Conservation (phyloP, 441 rosid genomes). For the Pelargonium exstipulatum region DNA sequence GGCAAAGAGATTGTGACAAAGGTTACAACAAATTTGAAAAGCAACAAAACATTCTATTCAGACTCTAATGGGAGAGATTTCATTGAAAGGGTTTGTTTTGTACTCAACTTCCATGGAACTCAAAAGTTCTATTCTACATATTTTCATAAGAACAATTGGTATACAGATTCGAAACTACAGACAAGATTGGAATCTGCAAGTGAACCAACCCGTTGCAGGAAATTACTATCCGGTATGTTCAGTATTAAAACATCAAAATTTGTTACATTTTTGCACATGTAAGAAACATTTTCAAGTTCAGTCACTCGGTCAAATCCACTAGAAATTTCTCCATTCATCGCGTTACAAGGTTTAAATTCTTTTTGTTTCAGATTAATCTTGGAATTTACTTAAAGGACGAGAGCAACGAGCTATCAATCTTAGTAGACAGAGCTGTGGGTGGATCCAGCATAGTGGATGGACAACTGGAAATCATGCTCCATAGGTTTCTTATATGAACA, state of each 20-base stretch:
- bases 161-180: conserved; percentile 90
- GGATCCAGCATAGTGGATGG: conserved; percentile 91
- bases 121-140: neutral
- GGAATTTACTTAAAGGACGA: conserved; percentile 78
- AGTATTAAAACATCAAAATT: neutral
- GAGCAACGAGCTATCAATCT: conserved; percentile 67
- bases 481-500: conserved; percentile 45
- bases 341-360: conserved; percentile 8
- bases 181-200: conserved; percentile 89
- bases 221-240: conserved; percentile 91
- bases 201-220: conserved; percentile 89
- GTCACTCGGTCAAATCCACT: too few relatives aligned
- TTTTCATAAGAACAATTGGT: conserved; percentile 6
- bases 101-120: conserved; percentile 2
- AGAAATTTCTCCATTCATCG: too few relatives aligned
- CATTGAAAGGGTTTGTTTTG: conserved; percentile 68
- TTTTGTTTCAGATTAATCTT: conserved; percentile 63
- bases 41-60: conserved; percentile 79
- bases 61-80: conserved; percentile 98
- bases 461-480: conserved; percentile 93
- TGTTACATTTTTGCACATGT: too few relatives aligned
- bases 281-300: too few relatives aligned
- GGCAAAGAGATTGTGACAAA: conserved; percentile 92
- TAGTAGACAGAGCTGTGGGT: conserved; percentile 89
- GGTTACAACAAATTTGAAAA: conserved; percentile 59